Base-by-base conservation (phyloP, 352 stramenopile genomes). In the Elongisporangium prolatum region DNA sequence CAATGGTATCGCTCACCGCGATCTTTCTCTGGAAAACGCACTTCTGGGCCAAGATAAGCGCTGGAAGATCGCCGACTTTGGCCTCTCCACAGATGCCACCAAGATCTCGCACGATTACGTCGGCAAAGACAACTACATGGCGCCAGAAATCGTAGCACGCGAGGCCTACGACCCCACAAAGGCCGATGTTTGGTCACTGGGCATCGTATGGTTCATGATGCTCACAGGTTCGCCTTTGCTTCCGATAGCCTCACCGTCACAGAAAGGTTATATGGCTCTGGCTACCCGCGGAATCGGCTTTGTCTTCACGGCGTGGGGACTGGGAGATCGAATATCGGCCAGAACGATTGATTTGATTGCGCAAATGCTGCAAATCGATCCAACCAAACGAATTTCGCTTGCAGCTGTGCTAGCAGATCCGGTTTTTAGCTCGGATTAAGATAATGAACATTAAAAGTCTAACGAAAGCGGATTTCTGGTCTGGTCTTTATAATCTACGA, bases 91-190 rank as follows among this genome's bases (percentile, higher is more conserved):
- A 0, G n/a, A 63, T 51, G 21, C 62, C 18, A 34, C 50, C 55
- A 40, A 13, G 28, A 48, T 8, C 10, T 17, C 5, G 14, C 50
- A 28, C 13, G 56, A 75, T 13, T 60, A 60, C 4, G 79, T 89
- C 6, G 75, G 80, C 16, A 88, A 88, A 24, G 58, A 74, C n/a
- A 77, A 71, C 52, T 89, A 88, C 58, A 89, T 88, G 78, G 77
- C 81, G 0, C 76, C 77, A 3, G 81, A 91, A 48, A 56, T 88
- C 1, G 72, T 88, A 0, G 63, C 65, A 1, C 65, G 68, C 1
- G 25, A 67, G 7, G 34, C 28, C 9, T 81, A 84, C 63, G 68
- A 84, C 52, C 71, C 74, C 0, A 51, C 56, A 18, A 69, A 64
- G 25, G 70, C 72, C 9, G 75, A 85, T 21, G 62, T 82, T 24